Percentiles rank a stretch among this genome's conserved stretches.
phyloP scores from a whole-genome alignment of 208 protist species.

The Trypanosoma grayi region DNA sequence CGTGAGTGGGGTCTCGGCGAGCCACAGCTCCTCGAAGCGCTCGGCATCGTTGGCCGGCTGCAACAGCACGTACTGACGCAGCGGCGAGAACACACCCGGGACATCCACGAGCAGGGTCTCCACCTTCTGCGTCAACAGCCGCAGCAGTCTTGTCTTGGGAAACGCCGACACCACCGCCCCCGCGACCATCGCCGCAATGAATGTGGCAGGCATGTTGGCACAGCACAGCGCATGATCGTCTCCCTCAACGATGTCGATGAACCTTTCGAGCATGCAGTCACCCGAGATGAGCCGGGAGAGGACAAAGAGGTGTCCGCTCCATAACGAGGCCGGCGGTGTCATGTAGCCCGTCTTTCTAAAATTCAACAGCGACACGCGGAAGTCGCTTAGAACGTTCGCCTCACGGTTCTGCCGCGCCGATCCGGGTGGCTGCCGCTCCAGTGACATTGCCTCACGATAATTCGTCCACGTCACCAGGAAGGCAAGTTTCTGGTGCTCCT shows the following conservation, averaged over 20 bases:
- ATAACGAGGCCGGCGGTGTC: slow-evolving; percentile 31
- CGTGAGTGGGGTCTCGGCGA: slow-evolving; percentile 28
- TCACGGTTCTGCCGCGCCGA: slow-evolving; percentile 42
- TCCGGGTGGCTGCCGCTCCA: slow-evolving; percentile 29
- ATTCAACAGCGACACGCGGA: slow-evolving; percentile 36
- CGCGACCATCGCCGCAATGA: slow-evolving; percentile 28
- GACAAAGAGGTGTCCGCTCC: slow-evolving; percentile 65
- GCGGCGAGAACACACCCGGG: slow-evolving; percentile 31
- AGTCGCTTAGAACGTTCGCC: slow-evolving; percentile 44
- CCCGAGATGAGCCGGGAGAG: slow-evolving; percentile 49
- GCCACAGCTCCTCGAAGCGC: slow-evolving; percentile 82
- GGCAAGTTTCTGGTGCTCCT: slow-evolving; percentile 62
- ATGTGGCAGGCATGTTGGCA: slow-evolving; percentile 35
- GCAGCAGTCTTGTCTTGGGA: slow-evolving; percentile 15
- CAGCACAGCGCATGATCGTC: slow-evolving; percentile 12
- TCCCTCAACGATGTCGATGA: slow-evolving; percentile 57
- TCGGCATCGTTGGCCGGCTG: slow-evolving; percentile 53
- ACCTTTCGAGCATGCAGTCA: slow-evolving; percentile 62
- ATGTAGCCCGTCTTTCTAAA: slow-evolving; percentile 27
- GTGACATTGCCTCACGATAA: slow-evolving; percentile 33
- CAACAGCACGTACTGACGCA: slow-evolving; percentile 51
- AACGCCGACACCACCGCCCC: slow-evolving; percentile 20
- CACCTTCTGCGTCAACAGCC: slow-evolving; percentile 48
- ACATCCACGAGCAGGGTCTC: slow-evolving; percentile 55
- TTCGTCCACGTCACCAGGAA: slow-evolving; percentile 59